Percentiles rank a stretch among this genome's conserved stretches.
These are phyloP conservation scores for Globisporangium middletonii DNA, from an alignment of 352 stramenopile genomes.

Conservation along the genomic window DNA sequence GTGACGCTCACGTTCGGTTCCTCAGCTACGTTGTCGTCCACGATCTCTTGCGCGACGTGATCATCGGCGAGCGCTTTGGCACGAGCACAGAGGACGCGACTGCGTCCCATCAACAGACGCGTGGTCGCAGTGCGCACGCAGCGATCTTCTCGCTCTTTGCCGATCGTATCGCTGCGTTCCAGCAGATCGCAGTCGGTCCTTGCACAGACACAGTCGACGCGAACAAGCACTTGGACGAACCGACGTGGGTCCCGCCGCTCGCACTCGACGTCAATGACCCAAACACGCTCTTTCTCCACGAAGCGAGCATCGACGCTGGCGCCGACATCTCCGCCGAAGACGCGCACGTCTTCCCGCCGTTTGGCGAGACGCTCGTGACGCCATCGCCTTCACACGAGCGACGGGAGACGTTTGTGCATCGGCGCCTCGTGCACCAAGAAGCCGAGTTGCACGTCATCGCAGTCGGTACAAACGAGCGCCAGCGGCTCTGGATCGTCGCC, in stretches of 20 bases:
- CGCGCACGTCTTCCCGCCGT: slow-evolving; percentile 36
- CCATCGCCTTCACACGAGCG: not conserved
- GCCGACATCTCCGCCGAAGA: slow-evolving; percentile 38
- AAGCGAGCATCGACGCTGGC: slow-evolving; percentile 19
- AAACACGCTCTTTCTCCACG: slow-evolving; percentile 30
- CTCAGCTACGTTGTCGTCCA: slow-evolving; percentile 30
- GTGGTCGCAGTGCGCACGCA: not conserved
- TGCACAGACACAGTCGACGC: not conserved
- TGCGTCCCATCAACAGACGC: too few species aligned
- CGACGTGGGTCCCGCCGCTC: slow-evolving; percentile 31
- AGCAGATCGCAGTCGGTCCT: slow-evolving; percentile 15
- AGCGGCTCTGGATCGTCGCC: slow-evolving; percentile 33
- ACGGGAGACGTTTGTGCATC: not conserved
- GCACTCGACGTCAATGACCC: slow-evolving; percentile 31
- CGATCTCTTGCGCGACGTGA: slow-evolving; percentile 33
- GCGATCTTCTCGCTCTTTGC: slow-evolving; percentile 26
- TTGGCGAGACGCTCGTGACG: slow-evolving; percentile 5
- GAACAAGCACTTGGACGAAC: slow-evolving; percentile 10
- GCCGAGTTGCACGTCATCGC: slow-evolving; percentile 20
- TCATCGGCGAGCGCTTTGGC: slow-evolving; percentile 19
- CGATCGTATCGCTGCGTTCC: slow-evolving; percentile 20
- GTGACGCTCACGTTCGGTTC: slow-evolving; percentile 6
- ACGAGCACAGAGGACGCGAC: not conserved
- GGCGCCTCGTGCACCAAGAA: slow-evolving; percentile 30
- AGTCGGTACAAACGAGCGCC: not conserved